Percentiles rank a stretch among this genome's conserved stretches.
phyloP scores from a whole-genome alignment of 257 asterid genomes.

The Nicotiana benthamiana region DNA sequence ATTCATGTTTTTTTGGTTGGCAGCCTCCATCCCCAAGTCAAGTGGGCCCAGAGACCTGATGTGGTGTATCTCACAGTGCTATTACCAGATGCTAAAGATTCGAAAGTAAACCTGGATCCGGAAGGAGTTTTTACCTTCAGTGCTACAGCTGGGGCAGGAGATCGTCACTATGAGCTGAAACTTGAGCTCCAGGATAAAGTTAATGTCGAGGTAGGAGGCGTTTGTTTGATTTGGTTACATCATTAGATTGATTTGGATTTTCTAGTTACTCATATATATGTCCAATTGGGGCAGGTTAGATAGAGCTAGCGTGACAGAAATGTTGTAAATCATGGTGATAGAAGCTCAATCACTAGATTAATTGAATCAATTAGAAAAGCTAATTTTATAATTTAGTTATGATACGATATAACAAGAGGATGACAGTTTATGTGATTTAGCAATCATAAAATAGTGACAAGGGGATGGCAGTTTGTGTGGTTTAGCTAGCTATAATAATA shows the following conservation, averaged over 20 bases:
- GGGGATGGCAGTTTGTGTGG: background rate
- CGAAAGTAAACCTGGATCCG: constrained; percentile 76
- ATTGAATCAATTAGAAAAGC: background rate
- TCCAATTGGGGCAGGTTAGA: background rate
- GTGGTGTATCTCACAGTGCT: constrained; percentile 69
- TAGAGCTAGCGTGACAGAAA: background rate
- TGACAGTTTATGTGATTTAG: background rate
- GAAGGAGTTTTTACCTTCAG: constrained; percentile 79
- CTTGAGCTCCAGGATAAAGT: constrained; percentile 68
- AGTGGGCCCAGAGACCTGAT: constrained; percentile 95
- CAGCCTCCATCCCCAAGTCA: constrained; percentile 87
- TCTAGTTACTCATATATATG: background rate
- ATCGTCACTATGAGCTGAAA: constrained; percentile 63
- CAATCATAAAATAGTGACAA: background rate
- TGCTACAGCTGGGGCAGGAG: constrained; percentile 65
- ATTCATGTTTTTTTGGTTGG: constrained; percentile 3
- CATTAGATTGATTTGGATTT: background rate
- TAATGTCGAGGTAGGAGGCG: constrained; percentile 55
- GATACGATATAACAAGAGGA: background rate
- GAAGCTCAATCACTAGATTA: background rate
- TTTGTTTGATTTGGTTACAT: background rate
- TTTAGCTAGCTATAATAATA: background rate
- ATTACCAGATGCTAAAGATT: constrained; percentile 67
- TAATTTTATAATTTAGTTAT: background rate
- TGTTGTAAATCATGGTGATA: background rate